phyloP scores from a whole-genome alignment of 345 rosid genomes.

The Rhodomyrtus tomentosa region DNA sequence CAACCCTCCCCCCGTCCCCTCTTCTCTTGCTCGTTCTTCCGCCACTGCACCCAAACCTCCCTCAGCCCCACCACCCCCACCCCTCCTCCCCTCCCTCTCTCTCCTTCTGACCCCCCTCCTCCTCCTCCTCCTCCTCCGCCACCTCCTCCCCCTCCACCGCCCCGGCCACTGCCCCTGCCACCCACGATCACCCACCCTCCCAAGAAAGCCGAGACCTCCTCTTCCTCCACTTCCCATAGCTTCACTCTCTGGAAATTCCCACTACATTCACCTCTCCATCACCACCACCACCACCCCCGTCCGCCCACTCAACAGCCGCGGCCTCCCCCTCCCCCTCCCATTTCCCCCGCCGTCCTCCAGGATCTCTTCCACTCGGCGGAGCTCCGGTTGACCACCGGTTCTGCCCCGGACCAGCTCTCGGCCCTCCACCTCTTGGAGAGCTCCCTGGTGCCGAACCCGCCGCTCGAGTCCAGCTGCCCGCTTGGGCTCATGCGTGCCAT shows the following conservation, averaged over 20 bases:
- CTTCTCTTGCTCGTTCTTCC: constrained; percentile 77
- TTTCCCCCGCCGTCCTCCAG: constrained; percentile 31
- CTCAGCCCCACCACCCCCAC: constrained; percentile 42
- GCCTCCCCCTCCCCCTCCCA: constrained; percentile 24
- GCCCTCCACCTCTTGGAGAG: constrained; percentile 67
- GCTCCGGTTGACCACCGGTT: constrained; percentile 46
- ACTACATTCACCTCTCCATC: constrained; percentile 35
- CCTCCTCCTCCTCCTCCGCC: constrained; percentile 6
- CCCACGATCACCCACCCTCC: constrained; percentile 6
- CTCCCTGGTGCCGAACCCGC: constrained; percentile 65
- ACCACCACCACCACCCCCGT: constrained; percentile 2
- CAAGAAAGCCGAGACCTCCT: constrained; percentile 7
- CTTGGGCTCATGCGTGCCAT: constrained; percentile 57
- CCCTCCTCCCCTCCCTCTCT: constrained; percentile 26
- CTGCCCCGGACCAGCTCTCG: constrained; percentile 42
- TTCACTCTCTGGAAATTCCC: constrained; percentile 91
- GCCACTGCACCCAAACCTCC: constrained; percentile 59
- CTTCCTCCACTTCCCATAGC: constrained; percentile 77
- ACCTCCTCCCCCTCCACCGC: constrained; percentile 15
- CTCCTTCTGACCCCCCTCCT: constrained; percentile 6
- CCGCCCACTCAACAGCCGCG: not conserved
- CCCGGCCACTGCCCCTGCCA: constrained; percentile 6
- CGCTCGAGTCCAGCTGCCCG: constrained; percentile 58
- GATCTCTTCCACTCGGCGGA: constrained; percentile 64
- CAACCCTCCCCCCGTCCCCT: constrained; percentile 61